These are phyloP conservation scores for Diaporthe nobilis DNA, from an alignment of 2,329 filamentous ascomycete species.

Conservation along the genomic window DNA sequence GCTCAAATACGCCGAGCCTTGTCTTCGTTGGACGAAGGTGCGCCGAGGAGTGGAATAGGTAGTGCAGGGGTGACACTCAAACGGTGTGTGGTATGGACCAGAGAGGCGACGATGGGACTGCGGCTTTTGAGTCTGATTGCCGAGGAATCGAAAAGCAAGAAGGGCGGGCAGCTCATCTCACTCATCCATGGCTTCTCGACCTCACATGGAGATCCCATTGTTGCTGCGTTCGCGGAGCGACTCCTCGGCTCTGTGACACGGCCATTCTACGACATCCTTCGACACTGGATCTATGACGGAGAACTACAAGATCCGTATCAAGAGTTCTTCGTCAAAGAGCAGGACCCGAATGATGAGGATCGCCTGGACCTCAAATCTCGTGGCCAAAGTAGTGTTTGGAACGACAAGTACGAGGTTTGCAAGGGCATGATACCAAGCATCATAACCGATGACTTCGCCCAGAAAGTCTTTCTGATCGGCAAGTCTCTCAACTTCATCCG, in stretches of 20 bases:
- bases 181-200: constrained; percentile 94
- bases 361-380: constrained; percentile 65
- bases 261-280: constrained; percentile 96
- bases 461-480: constrained; percentile 96
- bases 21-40: constrained; percentile 77
- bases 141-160: constrained; percentile 86
- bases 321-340: constrained; percentile 95
- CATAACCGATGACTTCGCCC: constrained; percentile 92
- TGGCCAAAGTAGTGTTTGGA: constrained; percentile 92
- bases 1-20: constrained; percentile 90
- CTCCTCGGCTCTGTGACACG: constrained; percentile 88
- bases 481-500: constrained; percentile 99
- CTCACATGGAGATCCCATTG: constrained; percentile 94
- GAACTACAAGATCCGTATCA: constrained; percentile 96
- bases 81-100: constrained; percentile 95
- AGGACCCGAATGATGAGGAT: constrained; percentile 67
- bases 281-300: constrained; percentile 98
- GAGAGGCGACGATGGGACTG: constrained; percentile 95
- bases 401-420: constrained; percentile 94
- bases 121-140: constrained; percentile 95
- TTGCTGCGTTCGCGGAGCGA: constrained; percentile 92
- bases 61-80: constrained; percentile 95
- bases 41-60: constrained; percentile 79
- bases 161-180: constrained; percentile 92
- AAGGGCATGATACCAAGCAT: constrained; percentile 92